Evolutionary conservation across 495 filamentous ascomycete genomes (phyloP), one percentile per base, ranked within the genome.

Genomic region (Aspergillus cristatus): DNA sequence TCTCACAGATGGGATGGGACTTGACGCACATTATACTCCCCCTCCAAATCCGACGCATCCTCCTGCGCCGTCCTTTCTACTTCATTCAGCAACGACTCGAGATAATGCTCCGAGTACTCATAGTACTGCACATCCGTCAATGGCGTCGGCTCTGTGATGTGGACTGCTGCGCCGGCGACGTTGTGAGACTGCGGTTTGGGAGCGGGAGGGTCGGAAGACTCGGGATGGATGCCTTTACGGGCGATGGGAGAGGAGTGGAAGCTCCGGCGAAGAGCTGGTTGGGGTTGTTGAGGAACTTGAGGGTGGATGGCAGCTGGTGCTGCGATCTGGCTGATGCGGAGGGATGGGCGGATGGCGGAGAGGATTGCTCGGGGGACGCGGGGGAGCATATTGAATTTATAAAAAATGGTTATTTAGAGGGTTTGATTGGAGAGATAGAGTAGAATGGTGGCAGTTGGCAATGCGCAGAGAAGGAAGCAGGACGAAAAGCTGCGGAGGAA

Each of bases 1-100:
- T 11, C 14, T 6, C 1, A 17, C n/a, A 32, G 18, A 25, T 28
- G 20, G 37, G 22, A 35, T 40, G 15, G 33, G 12, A 18, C 17
- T 32, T 34, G 30, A 28, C 64, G 31, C 57, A 76, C 65, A 34
- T 56, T 64, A 43, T 75, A 81, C 51, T 83, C 79, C 6, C 67
- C 65, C 35, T 76, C 73, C n/a, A 74, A 47, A 25, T 73, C 70
- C 0, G 60, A 56, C 0, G 67, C 54, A 12, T 69, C 63, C 39
- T 72, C 66, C 39, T 72, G 65, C 30, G 67, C 60, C 12, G 57
- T 34, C 17, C 49, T 53, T 51, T 77, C 73, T 3, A 77, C 43
- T 29, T 66, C 57, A 1, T 25, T 35, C 31, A 71, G 51, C 7
- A 77, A 54, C 11, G 54, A 43, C 29, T 76, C 62, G 35, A 77